Evolutionary conservation across 805 yeast species (phyloP), one percentile per base, ranked within the genome.

Genomic region (Hyphopichia homilentoma): DNA sequence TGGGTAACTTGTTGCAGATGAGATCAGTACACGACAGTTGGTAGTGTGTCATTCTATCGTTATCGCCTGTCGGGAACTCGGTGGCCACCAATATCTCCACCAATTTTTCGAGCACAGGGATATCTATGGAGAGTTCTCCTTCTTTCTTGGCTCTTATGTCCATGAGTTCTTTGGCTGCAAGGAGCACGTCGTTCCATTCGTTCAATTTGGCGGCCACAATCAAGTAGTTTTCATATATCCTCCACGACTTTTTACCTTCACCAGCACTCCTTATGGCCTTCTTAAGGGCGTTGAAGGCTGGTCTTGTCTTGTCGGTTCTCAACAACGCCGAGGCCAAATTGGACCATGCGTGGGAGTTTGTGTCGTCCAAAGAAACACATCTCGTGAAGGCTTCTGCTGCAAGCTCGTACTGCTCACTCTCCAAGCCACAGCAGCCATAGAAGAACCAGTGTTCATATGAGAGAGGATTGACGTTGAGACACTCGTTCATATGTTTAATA

Each of bases 331-430:
- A 79, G 4, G 95, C 87, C 46, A 93, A 68, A 51, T 93, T 93
- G 7, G 95, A 80, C 98, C 98, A 93, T 2, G 95, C 77, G 50
- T 78, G 78, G 2, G 89, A 68, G 48, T 79, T 87, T 0, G 80
- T 71, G 16, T 84, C 95, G 53, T 88, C 96, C 23, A 89, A 54
- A 0, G 95, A 68, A 20, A 88, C 89, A 61, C 96, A 87, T 48
- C 97, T 70, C 1, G 95, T 81, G 53, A 93, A 89, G 0, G 96
- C 96, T 51, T 85, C 94, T 0, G 95, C 80, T 0, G 97, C 95
- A 27, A 84, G 58, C 16, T 79, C 83, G 61, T 73, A 84, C 44
- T 81, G 77, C 6, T 62, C 70, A 9, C 77, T 57, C 50, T 87
- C 96, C 30, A 93, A 64, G 0, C 94, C 96, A 34, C 89, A 66